Base-by-base conservation (phyloP, 768 basidiomycete genomes). In the Hypholoma sublateritium region DNA sequence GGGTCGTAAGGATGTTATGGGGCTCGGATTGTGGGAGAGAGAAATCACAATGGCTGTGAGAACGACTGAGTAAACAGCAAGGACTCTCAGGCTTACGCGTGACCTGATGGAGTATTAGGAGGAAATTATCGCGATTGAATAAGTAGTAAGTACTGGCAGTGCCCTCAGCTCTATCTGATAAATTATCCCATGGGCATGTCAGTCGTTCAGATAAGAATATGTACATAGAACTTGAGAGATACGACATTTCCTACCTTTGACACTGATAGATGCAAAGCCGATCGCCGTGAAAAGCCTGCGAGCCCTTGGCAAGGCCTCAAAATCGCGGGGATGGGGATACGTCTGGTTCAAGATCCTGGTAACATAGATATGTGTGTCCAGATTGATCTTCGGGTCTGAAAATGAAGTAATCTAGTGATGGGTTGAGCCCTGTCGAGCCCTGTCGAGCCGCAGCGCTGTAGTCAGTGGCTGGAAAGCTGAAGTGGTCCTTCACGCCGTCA, bases 1-100 rank as follows among this genome's bases (percentile, higher is more conserved):
- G 60, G 57, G 58, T 41, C 57, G 57, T 52, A 37, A 55, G 44
- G 36, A 24, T 46, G 48, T 21, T 17, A 28, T 22, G 25, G n/a
- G 16, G 24, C 37, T 41, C 5, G 28, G 28, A 32, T 43, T 58
- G 52, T 54, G 57, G 43, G 47, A 54, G 42, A 43, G 32, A 43
- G 11, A 14, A 37, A 41, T 17, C 24, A 17, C 37, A 21, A 54
- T 21, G 51, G 12, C 17, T 54, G 57, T 50, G 56, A 53, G 52
- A 58, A 50, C 2, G 21, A 50, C n/a, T 36, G 44, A 45, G 42
- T 6, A 42, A 35, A 11, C 34, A 47, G 16, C 17, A 22, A 35
- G n/a, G 14, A 35, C 21, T n/a, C n/a, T n/a, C n/a, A n/a, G n/a
- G n/a, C n/a, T 28, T 52, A 46, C 19, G 51, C 22, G 25, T 22